Evolutionary conservation across 352 stramenopile genomes (phyloP), one percentile per base, ranked within the genome.

Genomic region (Phytophthora lateralis): DNA sequence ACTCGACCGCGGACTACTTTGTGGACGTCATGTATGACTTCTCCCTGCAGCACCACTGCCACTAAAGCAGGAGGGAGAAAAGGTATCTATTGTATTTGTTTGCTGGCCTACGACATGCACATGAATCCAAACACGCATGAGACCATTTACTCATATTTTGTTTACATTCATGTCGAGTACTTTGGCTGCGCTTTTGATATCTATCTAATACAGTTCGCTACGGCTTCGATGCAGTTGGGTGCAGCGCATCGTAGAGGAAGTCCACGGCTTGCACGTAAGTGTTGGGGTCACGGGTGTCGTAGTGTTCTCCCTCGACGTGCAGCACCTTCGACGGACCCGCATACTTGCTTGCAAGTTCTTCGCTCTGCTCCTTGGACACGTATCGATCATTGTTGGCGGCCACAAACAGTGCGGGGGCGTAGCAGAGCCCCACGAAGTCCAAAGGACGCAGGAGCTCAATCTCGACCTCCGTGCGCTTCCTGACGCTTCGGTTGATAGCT

Each of bases 401-500:
- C 10, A 96, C 64, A 39, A 95, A 87, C 14, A 94, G 72, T 20
- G 85, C 85, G 14, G 88, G 88, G 10, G 89, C 77, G 17, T 75
- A 78, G 61, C 85, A 95, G n/a, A 76, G 66, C 11, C 66, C 47
- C 6, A 89, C 88, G 54, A 89, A 90, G 26, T 92, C 81, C 39
- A 94, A 64, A 14, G 88, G 88, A 9, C 77, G 71, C 21, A 96
- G 69, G 20, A 81, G 44, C 2, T 88, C 75, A 15, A 95, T 55
- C 42, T 91, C 80, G 34, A 96, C 81, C 10, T 87, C 85, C 1
- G 85, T 79, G 44, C 83, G 79, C 54, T 92, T 90, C 67, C 80
- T 82, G 51, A 94, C 77, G 45, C 84, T 93, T 56, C 90, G 81
- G 55, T 88, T 69, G 54, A 96, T 75, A 15, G 89, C 80, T 5